Evolutionary conservation across 1,139 yeast genomes (phyloP), one percentile per base, ranked within the genome.

Genomic region (Hyphopichia burtonii): DNA sequence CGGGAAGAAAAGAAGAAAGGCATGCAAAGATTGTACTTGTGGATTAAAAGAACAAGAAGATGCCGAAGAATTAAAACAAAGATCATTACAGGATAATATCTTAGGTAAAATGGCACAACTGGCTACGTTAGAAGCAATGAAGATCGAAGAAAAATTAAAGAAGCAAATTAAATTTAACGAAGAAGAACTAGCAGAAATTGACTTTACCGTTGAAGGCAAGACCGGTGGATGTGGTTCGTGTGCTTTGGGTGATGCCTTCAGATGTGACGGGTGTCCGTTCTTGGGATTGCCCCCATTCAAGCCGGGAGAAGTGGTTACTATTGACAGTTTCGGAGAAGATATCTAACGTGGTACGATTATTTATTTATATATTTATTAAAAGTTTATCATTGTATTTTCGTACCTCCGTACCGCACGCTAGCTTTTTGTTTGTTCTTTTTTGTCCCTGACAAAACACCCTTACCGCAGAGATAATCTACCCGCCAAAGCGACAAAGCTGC

Each of bases 231-330:
- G 99, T 68, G 96, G 96, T 17, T 87, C 96, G 10, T 93, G 99
- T 69, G 84, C 98, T 0, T 75, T 93, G 43, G 99, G 99, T 33
- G 99, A 93, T 64, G 99, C 99, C 0, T 93, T 93, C 69, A 75
- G 99, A 58, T 93, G 99, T 65, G 96, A 91, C 55, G 97, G 98
- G 3, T 93, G 99, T 66, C 99, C 99, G 35, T 94, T 83, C 65
- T 71, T 93, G 53, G 99, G 99, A 0, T 74, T 94, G 44, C 99
- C 99, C 9, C 97, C 99, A 4, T 93, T 93, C 76, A 90, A 89
- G 68, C 98, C 98, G 0, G 99, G 99, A 39, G 95, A 93, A 66
- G 84, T 71, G 15, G 66, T 79, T 30, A 74, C 79, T 6, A 63
- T 79, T 43, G 82, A 75, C 49, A 65, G 71, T 33, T 71, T 78